Evolutionary conservation across 2,329 filamentous ascomycete species (phyloP), one percentile per base, ranked within the genome.

Genomic region (Trichoderma semiorbis): DNA sequence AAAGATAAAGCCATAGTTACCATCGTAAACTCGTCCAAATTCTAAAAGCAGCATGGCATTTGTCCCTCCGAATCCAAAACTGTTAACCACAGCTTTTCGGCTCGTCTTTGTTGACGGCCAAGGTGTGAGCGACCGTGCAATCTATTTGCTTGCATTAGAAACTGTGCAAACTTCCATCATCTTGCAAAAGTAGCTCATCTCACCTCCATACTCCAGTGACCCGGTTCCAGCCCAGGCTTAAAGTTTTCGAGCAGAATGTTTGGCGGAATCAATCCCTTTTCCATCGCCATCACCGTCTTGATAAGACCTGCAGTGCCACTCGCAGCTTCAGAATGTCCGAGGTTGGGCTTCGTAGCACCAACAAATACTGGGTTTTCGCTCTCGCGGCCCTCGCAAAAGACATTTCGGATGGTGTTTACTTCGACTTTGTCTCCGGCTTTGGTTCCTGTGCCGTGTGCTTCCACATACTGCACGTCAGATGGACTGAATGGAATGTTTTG

Each of bases 51-150:
- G 77, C 72, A 84, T 83, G 1, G 83, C 84, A 63, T 89, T 89
- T 6, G 86, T 87, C 60, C 87, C 87, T 2, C 88, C 87, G 74
- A 86, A 89, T 3, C 88, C 87, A 75, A 89, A 89, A 72, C 84
- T 86, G 75, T 89, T 89, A 70, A 89, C 81, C 21, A 73, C 75
- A 11, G 72, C 75, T 8, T 75, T 73, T 5, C 70, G 72, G 1
- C 14, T 50, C 6, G 57, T 32, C 36, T 21, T 11, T 5, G 55
- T 36, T 10, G 18, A 12, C 3, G 67, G 67, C 67, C 67, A 69
- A 5, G 67, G 67, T 1, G 4, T 62, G 26, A 69, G 66, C 3
- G 66, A 62, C 5, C 55, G 55, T 2, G 66, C 66, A 32, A 67
- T 57, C 64, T 67, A 57, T 11, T 28, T 26, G 0, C 7, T 57